Evolutionary conservation across 2,329 filamentous ascomycete species (phyloP), one percentile per base, ranked within the genome.

Genomic region (Mariannaea elegans): DNA sequence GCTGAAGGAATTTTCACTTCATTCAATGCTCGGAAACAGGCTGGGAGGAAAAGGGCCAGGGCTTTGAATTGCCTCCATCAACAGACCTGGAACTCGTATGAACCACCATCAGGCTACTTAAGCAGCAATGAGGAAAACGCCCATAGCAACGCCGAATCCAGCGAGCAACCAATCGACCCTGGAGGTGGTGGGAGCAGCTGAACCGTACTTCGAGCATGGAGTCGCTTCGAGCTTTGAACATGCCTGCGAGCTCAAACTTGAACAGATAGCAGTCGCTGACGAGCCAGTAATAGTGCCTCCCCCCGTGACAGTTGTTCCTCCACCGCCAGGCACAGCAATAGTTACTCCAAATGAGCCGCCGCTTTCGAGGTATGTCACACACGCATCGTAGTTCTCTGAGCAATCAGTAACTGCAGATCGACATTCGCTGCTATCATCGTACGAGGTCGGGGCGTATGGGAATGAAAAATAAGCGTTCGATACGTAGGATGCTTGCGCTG

Each of bases 381-480:
- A 89, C 4, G 78, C 77, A 14, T 79, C 75, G 70, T 84, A 86
- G 69, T 87, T 87, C 19, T 74, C 70, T 42, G 80, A 80, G 73
- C 86, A 89, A 55, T 81, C 79, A 38, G 71, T 74, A 46, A 82
- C 75, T 14, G 85, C 86, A 0, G 81, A 78, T 3, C 79, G 79
- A 68, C 86, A 89, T 6, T 80, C 80, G 13, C 75, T 82, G 16
- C 75, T 72, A 65, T 87, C 81, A 58, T 75, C 70, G 62, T 85
- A 87, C 12, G 79, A 79, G 1, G 82, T 86, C 45, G 78, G 75
- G 50, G 87, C 80, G 67, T 84, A 84, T 2, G 86, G 86, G 71
- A 88, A 89, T 10, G 83, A 80, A 71, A 87, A 89, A 73, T 83
- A 87, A 23, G 76, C 65, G 70, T 89, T 88, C 39, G 80, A 73